phyloP scores from a whole-genome alignment of 1,284 basidiomycete genomes.

The Apiotrichum gracile region DNA sequence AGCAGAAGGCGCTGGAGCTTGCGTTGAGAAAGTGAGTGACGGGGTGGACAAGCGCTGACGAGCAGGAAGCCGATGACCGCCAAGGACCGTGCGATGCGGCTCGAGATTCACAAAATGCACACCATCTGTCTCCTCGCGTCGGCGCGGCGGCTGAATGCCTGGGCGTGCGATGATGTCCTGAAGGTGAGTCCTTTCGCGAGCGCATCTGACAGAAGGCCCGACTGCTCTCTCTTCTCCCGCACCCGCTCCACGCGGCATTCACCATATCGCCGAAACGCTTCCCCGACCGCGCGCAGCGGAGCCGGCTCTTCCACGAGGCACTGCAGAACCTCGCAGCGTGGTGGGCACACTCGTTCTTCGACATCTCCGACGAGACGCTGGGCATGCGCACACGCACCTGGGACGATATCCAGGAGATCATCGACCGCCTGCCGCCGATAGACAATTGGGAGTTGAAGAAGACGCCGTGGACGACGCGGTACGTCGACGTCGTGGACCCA shows the following conservation, averaged over 20 bases:
- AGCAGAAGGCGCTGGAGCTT: slow-evolving; percentile 33
- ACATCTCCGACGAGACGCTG: slow-evolving; percentile 50
- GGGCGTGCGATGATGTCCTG: slow-evolving; percentile 75
- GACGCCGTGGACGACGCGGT: background rate
- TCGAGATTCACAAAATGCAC: slow-evolving; percentile 81
- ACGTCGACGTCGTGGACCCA: background rate
- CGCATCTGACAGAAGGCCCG: slow-evolving; percentile 50
- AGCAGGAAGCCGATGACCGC: slow-evolving; percentile 45
- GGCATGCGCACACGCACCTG: slow-evolving; percentile 65
- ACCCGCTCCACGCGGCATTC: slow-evolving; percentile 71
- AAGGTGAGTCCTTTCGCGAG: slow-evolving; percentile 58
- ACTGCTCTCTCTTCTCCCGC: slow-evolving; percentile 73
- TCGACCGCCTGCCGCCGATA: slow-evolving; percentile 34
- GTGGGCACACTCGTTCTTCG: slow-evolving; percentile 68
- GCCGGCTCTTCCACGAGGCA: slow-evolving; percentile 75
- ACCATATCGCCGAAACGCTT: slow-evolving; percentile 75
- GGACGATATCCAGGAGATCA: slow-evolving; percentile 53
- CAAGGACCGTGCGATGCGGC: slow-evolving; percentile 62
- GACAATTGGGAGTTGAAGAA: slow-evolving; percentile 23
- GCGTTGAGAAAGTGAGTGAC: slow-evolving; percentile 41
- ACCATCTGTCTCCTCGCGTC: slow-evolving; percentile 72
- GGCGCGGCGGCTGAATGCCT: slow-evolving; percentile 69
- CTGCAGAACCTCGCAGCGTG: slow-evolving; percentile 67
- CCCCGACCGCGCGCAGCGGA: slow-evolving; percentile 70
- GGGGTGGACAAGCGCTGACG: too few species aligned